phyloP scores from a whole-genome alignment of 2,329 filamentous ascomycete genomes.

The Aspergillus sp. region DNA sequence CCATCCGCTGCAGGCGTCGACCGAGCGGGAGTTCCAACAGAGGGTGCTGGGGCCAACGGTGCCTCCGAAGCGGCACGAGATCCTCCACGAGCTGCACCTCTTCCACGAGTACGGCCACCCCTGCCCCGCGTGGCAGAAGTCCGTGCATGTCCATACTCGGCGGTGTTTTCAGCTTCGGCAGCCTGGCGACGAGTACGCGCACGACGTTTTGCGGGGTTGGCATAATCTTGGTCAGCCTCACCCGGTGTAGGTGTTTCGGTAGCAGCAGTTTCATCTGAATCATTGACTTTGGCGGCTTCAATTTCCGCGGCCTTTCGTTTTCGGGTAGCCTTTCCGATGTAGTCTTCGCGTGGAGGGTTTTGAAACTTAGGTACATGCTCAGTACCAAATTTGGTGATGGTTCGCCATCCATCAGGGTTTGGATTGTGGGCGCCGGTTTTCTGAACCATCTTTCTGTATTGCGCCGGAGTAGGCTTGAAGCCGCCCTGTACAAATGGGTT shows the following conservation, averaged over 20 bases:
- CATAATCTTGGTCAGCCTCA: constrained; percentile 30
- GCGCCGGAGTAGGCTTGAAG: constrained; percentile 45
- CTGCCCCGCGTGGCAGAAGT: constrained; percentile 23
- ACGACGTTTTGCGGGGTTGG: constrained; percentile 29
- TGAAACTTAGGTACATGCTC: constrained; percentile 39
- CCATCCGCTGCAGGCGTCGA: constrained; percentile 8
- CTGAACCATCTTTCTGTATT: constrained; percentile 40
- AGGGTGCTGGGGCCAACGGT: constrained; percentile 10
- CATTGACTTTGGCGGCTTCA: constrained; percentile 28
- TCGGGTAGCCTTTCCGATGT: constrained; percentile 31
- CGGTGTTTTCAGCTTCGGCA: constrained; percentile 19
- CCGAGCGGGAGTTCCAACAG: constrained; percentile 6
- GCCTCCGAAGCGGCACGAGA: constrained; percentile 24
- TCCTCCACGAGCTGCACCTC: constrained; percentile 25
- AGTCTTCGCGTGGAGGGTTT: constrained; percentile 30
- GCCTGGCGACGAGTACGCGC: constrained; percentile 31
- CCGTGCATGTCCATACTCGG: constrained; percentile 18
- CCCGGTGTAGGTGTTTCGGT: constrained; percentile 26
- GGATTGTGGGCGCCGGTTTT: constrained; percentile 36
- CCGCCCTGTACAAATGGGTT: constrained; percentile 57
- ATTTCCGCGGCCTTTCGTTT: constrained; percentile 40
- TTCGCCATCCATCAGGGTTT: constrained; percentile 45
- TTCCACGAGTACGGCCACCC: constrained; percentile 32
- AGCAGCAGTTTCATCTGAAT: constrained; percentile 26
- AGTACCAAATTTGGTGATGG: constrained; percentile 36